These are phyloP conservation scores for Hylodesmum podocarpum DNA, from an alignment of 306 rosid species.

Conservation along the genomic window DNA sequence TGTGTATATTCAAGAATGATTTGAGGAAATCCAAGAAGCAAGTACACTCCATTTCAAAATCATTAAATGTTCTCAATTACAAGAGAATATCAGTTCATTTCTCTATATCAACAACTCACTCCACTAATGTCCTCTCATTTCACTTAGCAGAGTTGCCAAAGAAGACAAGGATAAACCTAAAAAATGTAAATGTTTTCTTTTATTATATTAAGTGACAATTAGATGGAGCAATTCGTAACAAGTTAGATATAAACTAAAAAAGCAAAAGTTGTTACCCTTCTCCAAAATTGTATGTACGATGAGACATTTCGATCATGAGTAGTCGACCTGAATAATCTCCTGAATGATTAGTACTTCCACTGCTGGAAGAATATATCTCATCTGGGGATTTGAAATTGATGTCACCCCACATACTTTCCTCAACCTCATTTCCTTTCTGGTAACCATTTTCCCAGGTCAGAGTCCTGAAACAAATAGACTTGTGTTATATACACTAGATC, in stretches of 20 bases:
- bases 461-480: constrained; percentile 50
- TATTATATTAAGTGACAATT: not conserved
- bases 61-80: not conserved
- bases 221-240: not conserved
- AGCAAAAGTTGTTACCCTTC: constrained; percentile 64
- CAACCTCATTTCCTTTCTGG: constrained; percentile 43
- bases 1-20: not conserved
- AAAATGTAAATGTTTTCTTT: not conserved
- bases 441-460: constrained; percentile 80
- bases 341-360: constrained; percentile 35
- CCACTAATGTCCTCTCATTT: not conserved
- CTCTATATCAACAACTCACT: not conserved
- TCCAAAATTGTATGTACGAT: constrained; percentile 60
- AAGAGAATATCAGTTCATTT: not conserved
- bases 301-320: constrained; percentile 64
- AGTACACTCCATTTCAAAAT: not conserved
- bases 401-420: constrained; percentile 38
- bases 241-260: not conserved
- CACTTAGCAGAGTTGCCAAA: not conserved
- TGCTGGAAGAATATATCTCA: constrained; percentile 36
- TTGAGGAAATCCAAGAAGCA: constrained; percentile 8
- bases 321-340: constrained; percentile 46
- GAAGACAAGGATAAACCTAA: not conserved
- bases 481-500: constrained; percentile 29
- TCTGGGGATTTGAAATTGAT: constrained; percentile 30